Conservation (phyloP, 2,329 filamentous ascomycete species). For the Cercospora sesami region DNA sequence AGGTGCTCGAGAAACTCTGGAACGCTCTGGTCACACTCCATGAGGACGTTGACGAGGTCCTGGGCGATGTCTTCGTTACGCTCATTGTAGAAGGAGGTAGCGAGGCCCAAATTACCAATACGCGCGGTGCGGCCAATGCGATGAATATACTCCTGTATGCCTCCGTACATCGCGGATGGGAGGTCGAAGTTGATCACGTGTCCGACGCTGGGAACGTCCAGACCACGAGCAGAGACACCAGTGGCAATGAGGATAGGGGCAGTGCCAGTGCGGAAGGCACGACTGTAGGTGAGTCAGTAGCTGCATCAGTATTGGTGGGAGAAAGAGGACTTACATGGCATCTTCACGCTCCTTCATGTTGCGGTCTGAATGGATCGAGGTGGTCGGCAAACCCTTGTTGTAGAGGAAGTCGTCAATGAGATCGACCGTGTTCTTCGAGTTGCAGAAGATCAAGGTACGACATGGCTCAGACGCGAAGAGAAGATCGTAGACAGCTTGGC, state of each 20-base stretch:
- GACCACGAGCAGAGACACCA: constrained; percentile 64
- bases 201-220: constrained; percentile 77
- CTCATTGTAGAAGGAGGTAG: constrained; percentile 86
- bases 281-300: constrained; percentile 43
- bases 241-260: constrained; percentile 83
- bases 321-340: constrained; percentile 62
- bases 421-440: constrained; percentile 75
- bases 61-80: constrained; percentile 70
- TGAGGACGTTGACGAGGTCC: constrained; percentile 74
- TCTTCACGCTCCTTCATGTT: constrained; percentile 91
- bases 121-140: constrained; percentile 94
- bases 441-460: constrained; percentile 88
- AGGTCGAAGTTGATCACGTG: constrained; percentile 95
- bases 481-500: constrained; percentile 68
- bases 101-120: constrained; percentile 82
- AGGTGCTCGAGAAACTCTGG: constrained; percentile 76
- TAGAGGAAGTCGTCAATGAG: constrained; percentile 84
- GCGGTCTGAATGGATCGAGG: constrained; percentile 83
- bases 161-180: constrained; percentile 71
- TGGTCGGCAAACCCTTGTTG: constrained; percentile 73
- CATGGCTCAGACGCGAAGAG: constrained; percentile 68
- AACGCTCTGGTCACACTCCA: constrained; percentile 75
- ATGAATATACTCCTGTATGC: constrained; percentile 90
- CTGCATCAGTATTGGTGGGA: background rate
- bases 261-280: constrained; percentile 73